Conservation (phyloP, 805 yeast genomes). For the Komagataella populi region DNA sequence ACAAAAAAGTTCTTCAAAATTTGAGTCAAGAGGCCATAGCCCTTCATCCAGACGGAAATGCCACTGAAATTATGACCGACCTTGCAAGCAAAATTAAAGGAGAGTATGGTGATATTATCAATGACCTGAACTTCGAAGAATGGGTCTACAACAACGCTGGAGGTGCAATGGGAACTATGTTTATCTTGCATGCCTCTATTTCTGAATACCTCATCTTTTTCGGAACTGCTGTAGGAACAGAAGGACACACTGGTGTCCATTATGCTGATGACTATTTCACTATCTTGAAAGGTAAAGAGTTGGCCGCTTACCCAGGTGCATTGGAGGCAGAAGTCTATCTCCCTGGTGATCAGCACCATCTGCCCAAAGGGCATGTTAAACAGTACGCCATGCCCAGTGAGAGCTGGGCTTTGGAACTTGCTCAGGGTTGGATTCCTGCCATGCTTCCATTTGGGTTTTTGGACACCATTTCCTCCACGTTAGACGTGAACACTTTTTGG, state of each 20-base stretch:
- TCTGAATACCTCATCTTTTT: constrained; percentile 87
- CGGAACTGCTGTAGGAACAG: constrained; percentile 89
- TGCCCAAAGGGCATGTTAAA: constrained; percentile 57
- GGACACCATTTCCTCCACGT: constrained; percentile 66
- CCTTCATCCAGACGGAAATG: constrained; percentile 40
- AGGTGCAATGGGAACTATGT: constrained; percentile 97
- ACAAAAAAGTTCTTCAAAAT: constrained; percentile 42
- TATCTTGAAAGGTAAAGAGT: constrained; percentile 68
- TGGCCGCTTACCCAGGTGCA: constrained; percentile 56
- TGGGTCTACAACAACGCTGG: constrained; percentile 99
- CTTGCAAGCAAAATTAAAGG: constrained; percentile 43
- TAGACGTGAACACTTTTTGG: constrained; percentile 57
- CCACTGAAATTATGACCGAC: constrained; percentile 49
- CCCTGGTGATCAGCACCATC: constrained; percentile 83
- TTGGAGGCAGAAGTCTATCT: constrained; percentile 53
- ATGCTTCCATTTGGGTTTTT: constrained; percentile 95
- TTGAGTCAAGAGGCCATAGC: constrained; percentile 43
- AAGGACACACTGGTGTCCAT: constrained; percentile 93
- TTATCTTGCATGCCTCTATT: constrained; percentile 87
- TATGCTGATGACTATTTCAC: constrained; percentile 97
- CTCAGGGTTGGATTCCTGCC: constrained; percentile 97
- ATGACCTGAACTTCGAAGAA: constrained; percentile 59
- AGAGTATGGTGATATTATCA: constrained; percentile 63
- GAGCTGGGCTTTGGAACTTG: constrained; percentile 82
- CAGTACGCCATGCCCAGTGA: constrained; percentile 82